phyloP scores from a whole-genome alignment of 441 rosid species.

The Isatis lusitanica region DNA sequence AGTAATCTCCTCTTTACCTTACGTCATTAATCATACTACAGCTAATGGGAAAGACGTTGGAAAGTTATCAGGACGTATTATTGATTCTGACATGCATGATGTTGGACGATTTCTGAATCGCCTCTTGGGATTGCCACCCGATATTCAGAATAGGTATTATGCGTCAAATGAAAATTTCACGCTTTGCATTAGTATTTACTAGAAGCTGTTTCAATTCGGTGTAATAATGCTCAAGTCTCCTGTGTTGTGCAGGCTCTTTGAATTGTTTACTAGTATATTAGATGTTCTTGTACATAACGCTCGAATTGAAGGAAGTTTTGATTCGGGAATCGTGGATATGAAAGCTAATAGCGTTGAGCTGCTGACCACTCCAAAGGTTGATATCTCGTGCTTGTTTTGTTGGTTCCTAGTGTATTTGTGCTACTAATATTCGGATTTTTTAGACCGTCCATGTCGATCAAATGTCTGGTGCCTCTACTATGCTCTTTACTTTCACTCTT shows the following conservation, averaged over 20 bases:
- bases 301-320: conserved; percentile 92
- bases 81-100: conserved; percentile 99
- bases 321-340: conserved; percentile 95
- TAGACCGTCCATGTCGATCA: conserved; percentile 97
- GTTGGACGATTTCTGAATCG: conserved; percentile 97
- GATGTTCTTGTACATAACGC: conserved; percentile 94
- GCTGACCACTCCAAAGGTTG: conserved; percentile 85
- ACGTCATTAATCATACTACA: conserved; percentile 37
- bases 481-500: conserved; percentile 82
- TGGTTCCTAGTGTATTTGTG: conserved; percentile 12
- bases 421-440: conserved; percentile 35
- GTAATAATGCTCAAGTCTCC: conserved; percentile 19
- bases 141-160: conserved; percentile 83
- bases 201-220: conserved; percentile 12
- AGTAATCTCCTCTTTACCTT: conserved; percentile 15
- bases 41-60: conserved; percentile 85
- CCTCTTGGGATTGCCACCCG: conserved; percentile 94
- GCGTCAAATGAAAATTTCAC: conserved; percentile 6
- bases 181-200: background rate
- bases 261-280: conserved; percentile 86
- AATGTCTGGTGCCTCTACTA: conserved; percentile 93
- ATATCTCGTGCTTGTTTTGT: conserved; percentile 29
- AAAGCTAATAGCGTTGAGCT: conserved; percentile 82
- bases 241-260: conserved; percentile 71
- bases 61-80: conserved; percentile 85